Percentiles rank a stretch among this genome's conserved stretches.
phyloP scores from a whole-genome alignment of 2,329 filamentous ascomycete genomes.

The Akanthomyces uredinophilus region DNA sequence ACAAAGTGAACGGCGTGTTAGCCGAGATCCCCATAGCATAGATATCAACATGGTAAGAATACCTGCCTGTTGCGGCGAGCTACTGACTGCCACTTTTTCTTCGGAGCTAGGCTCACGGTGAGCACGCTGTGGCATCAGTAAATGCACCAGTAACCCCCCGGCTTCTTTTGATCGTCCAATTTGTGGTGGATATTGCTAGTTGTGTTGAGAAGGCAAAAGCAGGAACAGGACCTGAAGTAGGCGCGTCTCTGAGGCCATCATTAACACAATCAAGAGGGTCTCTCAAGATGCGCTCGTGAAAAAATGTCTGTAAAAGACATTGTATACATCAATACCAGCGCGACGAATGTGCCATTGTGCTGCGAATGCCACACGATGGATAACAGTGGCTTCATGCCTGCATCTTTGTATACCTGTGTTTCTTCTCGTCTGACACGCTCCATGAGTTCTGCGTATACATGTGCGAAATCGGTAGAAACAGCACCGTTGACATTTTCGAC shows the following conservation, averaged over 20 bases:
- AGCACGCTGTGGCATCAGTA: too few species aligned
- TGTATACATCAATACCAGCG: not conserved
- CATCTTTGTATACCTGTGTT: not conserved
- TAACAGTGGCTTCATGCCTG: not conserved
- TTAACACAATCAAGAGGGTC: not conserved
- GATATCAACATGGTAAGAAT: not conserved
- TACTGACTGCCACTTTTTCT: too few species aligned
- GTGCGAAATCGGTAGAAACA: not conserved
- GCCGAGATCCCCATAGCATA: not conserved
- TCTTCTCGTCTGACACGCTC: slow-evolving; percentile 5
- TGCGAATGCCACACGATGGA: not conserved
- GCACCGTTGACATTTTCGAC: slow-evolving; percentile 22
- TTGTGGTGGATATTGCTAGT: not conserved
- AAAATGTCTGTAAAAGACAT: not conserved
- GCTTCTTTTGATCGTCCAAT: not conserved
- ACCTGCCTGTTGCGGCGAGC: not conserved
- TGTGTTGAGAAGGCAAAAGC: not conserved
- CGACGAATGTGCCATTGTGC: not conserved
- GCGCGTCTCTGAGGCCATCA: not conserved
- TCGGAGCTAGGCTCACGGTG: too few species aligned
- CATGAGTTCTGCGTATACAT: slow-evolving; percentile 12
- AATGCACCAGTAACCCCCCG: not conserved
- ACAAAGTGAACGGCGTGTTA: not conserved
- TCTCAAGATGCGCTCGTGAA: not conserved
- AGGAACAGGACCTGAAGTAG: not conserved